Percentiles rank a stretch among this genome's conserved stretches.
Evolutionary conservation across 768 basidiomycete genomes (phyloP).

Genomic region (Suillus variegatus): DNA sequence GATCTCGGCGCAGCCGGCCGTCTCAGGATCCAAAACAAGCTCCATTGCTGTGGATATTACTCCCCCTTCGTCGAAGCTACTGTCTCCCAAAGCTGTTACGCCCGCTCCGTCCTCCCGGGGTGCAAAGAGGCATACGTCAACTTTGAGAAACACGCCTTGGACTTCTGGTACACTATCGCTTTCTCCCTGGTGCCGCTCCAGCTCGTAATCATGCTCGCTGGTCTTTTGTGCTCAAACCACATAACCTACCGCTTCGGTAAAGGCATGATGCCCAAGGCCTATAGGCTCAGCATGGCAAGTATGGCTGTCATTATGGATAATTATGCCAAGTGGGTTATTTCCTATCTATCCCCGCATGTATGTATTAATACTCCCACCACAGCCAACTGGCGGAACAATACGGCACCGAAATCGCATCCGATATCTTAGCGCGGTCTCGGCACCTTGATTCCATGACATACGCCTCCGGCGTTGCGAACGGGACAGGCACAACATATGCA

Average conservation of each 20-base stretch:
- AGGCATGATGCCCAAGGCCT: constrained; percentile 60
- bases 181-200: constrained; percentile 74
- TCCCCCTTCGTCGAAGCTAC: constrained; percentile 81
- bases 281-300: constrained; percentile 68
- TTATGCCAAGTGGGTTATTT: constrained; percentile 62
- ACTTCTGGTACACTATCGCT: constrained; percentile 63
- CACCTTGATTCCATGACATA: constrained; percentile 36
- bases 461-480: not conserved
- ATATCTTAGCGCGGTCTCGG: constrained; percentile 58
- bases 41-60: constrained; percentile 81
- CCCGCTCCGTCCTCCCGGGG: constrained; percentile 68
- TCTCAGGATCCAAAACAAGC: constrained; percentile 69
- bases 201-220: constrained; percentile 59
- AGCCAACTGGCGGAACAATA: constrained; percentile 79
- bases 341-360: not conserved
- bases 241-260: constrained; percentile 87
- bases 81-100: constrained; percentile 70
- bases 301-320: constrained; percentile 87
- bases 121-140: constrained; percentile 67
- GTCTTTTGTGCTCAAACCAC: constrained; percentile 76
- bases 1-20: constrained; percentile 59
- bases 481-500: constrained; percentile 32
- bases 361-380: not conserved
- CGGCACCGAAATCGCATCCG: constrained; percentile 61
- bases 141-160: constrained; percentile 56